Percentiles rank a stretch among this genome's conserved stretches.
phyloP scores from a whole-genome alignment of 257 asterid species.

The Anisodus tanguticus region DNA sequence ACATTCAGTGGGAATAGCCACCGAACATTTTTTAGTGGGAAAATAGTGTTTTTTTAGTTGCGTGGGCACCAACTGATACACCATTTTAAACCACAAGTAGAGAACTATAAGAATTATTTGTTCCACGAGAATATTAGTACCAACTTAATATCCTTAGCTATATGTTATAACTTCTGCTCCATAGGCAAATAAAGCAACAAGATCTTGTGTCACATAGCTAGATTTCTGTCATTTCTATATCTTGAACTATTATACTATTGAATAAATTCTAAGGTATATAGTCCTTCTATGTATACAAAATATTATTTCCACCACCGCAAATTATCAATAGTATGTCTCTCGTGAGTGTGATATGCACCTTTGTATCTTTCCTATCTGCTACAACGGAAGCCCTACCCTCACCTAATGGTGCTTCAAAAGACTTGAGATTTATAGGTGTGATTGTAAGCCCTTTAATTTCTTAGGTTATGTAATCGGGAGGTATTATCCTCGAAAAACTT shows the following conservation, averaged over 20 bases:
- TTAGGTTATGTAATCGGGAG: background rate
- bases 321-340: background rate
- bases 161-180: background rate
- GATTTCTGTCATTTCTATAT: background rate
- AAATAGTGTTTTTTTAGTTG: too few species aligned
- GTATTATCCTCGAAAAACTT: background rate
- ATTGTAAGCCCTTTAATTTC: background rate
- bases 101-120: background rate
- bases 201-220: background rate
- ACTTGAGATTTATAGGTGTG: background rate
- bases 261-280: background rate
- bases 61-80: background rate
- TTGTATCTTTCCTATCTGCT: background rate
- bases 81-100: background rate
- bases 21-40: too few species aligned
- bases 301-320: background rate
- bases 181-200: background rate
- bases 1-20: too few species aligned
- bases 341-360: background rate
- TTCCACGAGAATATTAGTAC: background rate
- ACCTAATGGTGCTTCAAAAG: background rate
- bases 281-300: background rate
- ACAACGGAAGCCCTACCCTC: background rate
- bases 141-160: background rate
- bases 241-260: background rate